phyloP scores from a whole-genome alignment of 2,329 filamentous ascomycete genomes.

The Rutstroemia sp. region DNA sequence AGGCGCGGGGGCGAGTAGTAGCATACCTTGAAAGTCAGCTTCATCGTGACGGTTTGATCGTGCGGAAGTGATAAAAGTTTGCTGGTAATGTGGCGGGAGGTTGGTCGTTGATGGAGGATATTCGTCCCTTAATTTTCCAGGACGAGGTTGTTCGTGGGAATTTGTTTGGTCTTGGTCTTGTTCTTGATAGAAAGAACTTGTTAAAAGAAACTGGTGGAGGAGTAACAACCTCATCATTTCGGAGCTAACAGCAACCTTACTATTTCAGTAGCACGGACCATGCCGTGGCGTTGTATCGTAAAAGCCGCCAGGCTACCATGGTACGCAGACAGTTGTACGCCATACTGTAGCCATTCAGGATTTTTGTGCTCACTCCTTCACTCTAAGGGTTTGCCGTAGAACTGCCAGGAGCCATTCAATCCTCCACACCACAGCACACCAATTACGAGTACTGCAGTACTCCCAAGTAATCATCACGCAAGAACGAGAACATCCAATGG shows the following conservation, averaged over 20 bases:
- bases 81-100: no score
- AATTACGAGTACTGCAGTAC: no score
- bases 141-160: background rate
- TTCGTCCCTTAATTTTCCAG: background rate
- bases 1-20: conserved; percentile 17
- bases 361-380: no score
- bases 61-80: background rate
- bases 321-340: no score
- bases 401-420: no score
- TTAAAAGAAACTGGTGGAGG: no score
- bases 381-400: no score
- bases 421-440: no score
- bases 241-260: background rate
- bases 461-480: background rate
- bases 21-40: conserved; percentile 63
- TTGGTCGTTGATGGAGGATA: no score
- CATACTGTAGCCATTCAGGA: no score
- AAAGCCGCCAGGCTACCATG: background rate
- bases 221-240: background rate
- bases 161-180: background rate
- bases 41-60: conserved; percentile 44
- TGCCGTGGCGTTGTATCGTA: background rate
- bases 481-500: background rate
- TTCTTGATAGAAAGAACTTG: background rate
- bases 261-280: background rate